Percentiles rank a stretch among this genome's conserved stretches.
Evolutionary conservation across 768 basidiomycete species (phyloP).

Genomic region (Nevesoporus exiguus): DNA sequence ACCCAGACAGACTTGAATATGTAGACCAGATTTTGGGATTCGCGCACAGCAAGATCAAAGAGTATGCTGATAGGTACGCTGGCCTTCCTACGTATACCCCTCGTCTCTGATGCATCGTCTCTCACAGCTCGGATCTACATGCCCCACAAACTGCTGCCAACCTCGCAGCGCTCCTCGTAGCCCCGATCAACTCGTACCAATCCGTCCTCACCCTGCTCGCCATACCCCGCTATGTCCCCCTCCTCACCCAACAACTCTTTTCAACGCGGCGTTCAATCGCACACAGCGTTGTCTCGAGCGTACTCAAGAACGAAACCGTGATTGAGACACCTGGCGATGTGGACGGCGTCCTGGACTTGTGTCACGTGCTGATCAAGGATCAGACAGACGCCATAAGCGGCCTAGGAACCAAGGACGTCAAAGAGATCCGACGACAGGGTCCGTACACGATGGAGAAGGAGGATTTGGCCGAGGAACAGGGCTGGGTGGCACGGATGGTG

Average conservation of each 20-base stretch:
- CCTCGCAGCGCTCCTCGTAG: conserved; percentile 86
- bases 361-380: conserved; percentile 89
- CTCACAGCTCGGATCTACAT: conserved; percentile 77
- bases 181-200: conserved; percentile 95
- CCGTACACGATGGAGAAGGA: conserved; percentile 69
- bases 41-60: conserved; percentile 80
- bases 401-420: conserved; percentile 32
- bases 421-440: conserved; percentile 54
- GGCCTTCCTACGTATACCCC: background rate
- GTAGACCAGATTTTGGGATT: conserved; percentile 94
- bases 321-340: conserved; percentile 95
- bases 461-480: conserved; percentile 97
- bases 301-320: conserved; percentile 95
- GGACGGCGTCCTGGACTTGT: conserved; percentile 87
- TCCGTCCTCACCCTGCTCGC: conserved; percentile 97
- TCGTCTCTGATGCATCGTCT: conserved; percentile 5
- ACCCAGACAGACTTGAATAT: conserved; percentile 95
- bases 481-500: conserved; percentile 98
- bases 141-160: conserved; percentile 83
- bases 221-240: conserved; percentile 82
- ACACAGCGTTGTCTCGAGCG: conserved; percentile 90
- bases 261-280: conserved; percentile 88
- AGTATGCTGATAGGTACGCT: conserved; percentile 72
- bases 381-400: conserved; percentile 60
- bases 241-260: conserved; percentile 84